Evolutionary conservation across 2,329 filamentous ascomycete species (phyloP), one percentile per base, ranked within the genome.

Genomic region (Colletotrichum tofieldiae): DNA sequence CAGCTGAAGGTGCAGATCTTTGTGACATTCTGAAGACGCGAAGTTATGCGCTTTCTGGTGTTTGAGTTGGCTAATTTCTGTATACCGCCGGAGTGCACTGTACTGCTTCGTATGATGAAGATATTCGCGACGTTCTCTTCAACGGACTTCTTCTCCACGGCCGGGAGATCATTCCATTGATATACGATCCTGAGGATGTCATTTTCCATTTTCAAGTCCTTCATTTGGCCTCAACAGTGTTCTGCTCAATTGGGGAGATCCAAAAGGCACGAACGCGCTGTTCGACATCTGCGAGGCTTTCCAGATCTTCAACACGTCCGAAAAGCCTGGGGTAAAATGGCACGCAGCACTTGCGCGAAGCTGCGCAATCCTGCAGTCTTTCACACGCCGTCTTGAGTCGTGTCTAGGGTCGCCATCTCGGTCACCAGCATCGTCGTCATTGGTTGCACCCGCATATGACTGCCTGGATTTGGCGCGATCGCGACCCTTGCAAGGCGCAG

Each of bases 201-300:
- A 32, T 20, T 7, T 63, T 37, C 29, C 37, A 14, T 9, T 60
- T 5, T 20, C 29, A n/a, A 39, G 45, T 14, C 39, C 8, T 20
- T 4, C 4, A 29, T 29, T 12, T 37, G 41, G 12, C 41, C 41
- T 18, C n/a, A 9, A 39, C 14, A 14, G 16, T 55, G 52, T 49
- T 65, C 60, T 49, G 54, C 59, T 45, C 60, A 61, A 43, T 51
- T 32, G 39, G 61, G 69, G 23, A 45, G 6, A 63, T 8, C 26
- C 37, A 9, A 60, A 72, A 49, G 60, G 66, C 70, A 71, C 66
- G 37, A 54, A 65, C 29, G 70, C 60, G 70, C 70, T 59, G 59
- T 65, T 61, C 11, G 23, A 9, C 37, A 51, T 41, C 39, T 26
- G 45, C 23, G 23, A 41, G 58, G 16, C 51, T 43, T 54, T 61